Evolutionary conservation across 176 grass and related monocot genomes (phyloP).

Genomic region (bread wheat (Triticum aestivum)): DNA sequence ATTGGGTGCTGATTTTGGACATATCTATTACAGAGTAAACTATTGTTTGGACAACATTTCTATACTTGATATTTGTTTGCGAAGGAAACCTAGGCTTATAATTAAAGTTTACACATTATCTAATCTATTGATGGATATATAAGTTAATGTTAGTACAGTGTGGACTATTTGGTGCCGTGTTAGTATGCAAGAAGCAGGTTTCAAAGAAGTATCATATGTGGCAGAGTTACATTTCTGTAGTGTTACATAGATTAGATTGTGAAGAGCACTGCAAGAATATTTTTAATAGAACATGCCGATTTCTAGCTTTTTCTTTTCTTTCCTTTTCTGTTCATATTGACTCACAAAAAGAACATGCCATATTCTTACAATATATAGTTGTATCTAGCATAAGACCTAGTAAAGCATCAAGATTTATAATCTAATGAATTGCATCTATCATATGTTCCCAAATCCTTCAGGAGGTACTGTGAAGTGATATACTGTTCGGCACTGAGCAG

Average conservation of each 20-base stretch:
- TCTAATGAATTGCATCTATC: conserved; percentile 11
- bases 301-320: not conserved
- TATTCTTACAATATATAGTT: not conserved
- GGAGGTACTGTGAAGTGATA: not conserved
- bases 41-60: not conserved
- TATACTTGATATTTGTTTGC: not conserved
- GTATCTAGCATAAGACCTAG: not conserved
- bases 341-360: not conserved
- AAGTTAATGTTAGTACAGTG: not conserved
- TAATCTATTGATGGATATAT: not conserved
- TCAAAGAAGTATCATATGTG: conserved; percentile 3
- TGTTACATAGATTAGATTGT: not conserved
- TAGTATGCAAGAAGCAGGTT: not conserved
- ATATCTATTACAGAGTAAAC: not conserved
- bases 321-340: not conserved
- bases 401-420: not conserved
- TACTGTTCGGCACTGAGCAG: not conserved
- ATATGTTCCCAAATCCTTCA: not conserved
- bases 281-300: not conserved
- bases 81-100: not conserved
- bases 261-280: not conserved
- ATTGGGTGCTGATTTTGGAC: not conserved
- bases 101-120: not conserved
- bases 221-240: not conserved
- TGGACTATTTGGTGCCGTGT: not conserved